Evolutionary conservation across 129 eudicot genomes (phyloP).

Genomic region (Smallanthus sonchifolius): DNA sequence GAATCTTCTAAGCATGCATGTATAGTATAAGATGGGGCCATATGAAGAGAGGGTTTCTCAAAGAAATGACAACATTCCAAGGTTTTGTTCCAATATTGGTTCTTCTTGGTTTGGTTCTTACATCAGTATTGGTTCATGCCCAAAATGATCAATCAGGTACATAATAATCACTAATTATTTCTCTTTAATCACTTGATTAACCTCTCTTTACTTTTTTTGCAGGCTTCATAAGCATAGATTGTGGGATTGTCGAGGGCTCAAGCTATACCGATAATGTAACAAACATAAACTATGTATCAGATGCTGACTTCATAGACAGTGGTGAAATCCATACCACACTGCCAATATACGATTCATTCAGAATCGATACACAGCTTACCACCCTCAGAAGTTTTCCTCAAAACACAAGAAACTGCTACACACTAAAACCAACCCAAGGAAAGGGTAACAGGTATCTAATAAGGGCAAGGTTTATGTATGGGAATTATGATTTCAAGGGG

Average conservation of each 20-base stretch:
- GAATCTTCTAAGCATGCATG: too few relatives aligned
- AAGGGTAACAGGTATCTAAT: conserved; percentile 38
- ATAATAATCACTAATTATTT: not conserved
- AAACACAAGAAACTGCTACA: conserved; percentile 54
- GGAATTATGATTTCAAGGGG: conserved; percentile 42
- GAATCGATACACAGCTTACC: conserved; percentile 5
- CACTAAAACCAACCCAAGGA: conserved; percentile 34
- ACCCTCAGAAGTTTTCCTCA: conserved; percentile 54
- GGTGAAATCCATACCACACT: conserved; percentile 30
- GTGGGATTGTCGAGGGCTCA: conserved; percentile 37
- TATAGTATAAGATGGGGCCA: not conserved
- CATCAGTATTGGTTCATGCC: not conserved
- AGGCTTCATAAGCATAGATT: conserved; percentile 67
- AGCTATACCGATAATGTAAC: too few relatives aligned
- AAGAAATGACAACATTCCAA: not conserved
- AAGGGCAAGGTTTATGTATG: conserved; percentile 48
- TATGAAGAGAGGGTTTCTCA: not conserved
- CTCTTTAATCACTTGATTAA: not conserved
- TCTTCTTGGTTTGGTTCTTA: not conserved
- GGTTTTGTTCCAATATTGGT: not conserved
- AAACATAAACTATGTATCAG: too few relatives aligned
- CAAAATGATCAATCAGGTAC: not conserved
- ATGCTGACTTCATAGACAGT: conserved; percentile 32
- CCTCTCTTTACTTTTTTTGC: too few relatives aligned
- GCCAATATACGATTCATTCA: conserved; percentile 11